These are phyloP conservation scores for Syzygium syzygioides DNA, from an alignment of 441 rosid genomes.

Conservation along the genomic window DNA sequence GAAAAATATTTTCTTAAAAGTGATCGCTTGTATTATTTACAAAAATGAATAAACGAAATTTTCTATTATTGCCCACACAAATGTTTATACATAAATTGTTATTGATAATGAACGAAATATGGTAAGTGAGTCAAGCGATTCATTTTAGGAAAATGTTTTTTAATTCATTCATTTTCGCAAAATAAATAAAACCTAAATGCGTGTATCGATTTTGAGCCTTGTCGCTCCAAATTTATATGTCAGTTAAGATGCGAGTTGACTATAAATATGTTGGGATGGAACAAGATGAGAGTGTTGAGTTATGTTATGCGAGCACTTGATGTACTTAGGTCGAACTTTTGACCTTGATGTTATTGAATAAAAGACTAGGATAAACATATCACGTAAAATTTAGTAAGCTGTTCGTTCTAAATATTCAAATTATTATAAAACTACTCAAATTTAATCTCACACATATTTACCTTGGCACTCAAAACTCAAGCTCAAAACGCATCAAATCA, in stretches of 20 bases:
- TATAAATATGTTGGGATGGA: background rate
- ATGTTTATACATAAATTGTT: too few relatives aligned
- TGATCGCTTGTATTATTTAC: too few relatives aligned
- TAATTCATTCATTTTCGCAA: too few relatives aligned
- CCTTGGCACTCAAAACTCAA: background rate
- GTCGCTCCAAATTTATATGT: background rate
- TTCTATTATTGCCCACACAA: too few relatives aligned
- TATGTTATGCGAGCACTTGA: background rate
- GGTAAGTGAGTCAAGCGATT: too few relatives aligned
- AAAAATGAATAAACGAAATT: too few relatives aligned
- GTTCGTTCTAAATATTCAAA: background rate
- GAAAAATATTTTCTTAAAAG: too few relatives aligned
- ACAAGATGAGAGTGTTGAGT: background rate
- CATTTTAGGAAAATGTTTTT: too few relatives aligned
- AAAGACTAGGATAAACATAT: background rate
- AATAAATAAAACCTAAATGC: too few relatives aligned
- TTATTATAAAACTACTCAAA: background rate
- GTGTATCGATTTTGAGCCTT: background rate
- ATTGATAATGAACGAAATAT: too few relatives aligned
- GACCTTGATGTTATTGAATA: background rate
- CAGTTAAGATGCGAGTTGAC: background rate
- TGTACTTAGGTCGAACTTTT: background rate
- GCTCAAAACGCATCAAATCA: background rate
- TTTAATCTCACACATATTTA: background rate
- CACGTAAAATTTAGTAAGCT: background rate